Base-by-base conservation (phyloP, 163 green algal genomes). In the Scenedesmus sp. region DNA sequence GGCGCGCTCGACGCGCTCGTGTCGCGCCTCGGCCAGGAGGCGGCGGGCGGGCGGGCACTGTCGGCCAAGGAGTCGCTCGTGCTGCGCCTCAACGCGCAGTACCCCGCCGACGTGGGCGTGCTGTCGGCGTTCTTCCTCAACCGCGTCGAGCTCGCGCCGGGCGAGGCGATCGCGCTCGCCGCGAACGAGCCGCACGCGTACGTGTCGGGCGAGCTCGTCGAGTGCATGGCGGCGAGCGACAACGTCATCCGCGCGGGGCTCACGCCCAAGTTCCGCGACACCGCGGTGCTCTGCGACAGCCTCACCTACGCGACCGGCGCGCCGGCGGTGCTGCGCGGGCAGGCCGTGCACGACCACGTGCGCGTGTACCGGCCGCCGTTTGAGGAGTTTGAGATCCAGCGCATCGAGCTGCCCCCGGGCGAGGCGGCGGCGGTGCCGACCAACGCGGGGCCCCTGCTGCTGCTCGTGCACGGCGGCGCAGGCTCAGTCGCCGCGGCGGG, bases 151-250 rank as follows among this genome's bases (percentile, higher is more conserved):
- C 7, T 47, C 7, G 7, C 39, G 39, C 6, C 39, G 39, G 94
- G 93, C 15, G 73, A 97, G 81, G 94, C 88, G 44, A 91, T 99
- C 47, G 95, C 93, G 78, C 85, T 99, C 34, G 77, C 87, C 2
- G 94, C 96, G 62, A 99, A 99, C 84, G 94, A 97, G 86, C 96
- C 96, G 3, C 96, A 99, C 81, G 96, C 96, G 4, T 99, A 99
- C 87, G 58, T 99, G 17, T 84, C 79, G 26, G 96, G 96, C 1
- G 83, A 93, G 70, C 84, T 98, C 31, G 83, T 99, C 22, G 96
- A 99, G 88, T 93, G 85, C 81, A 99, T 99, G 96, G 96, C 96
- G 2, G 93, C 93, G 20, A 94, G 83, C 24, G 96, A 99, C 89
- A 99, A 99, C 85, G 96, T 99, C 33, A 93, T 99, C 39, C 87